Conservation (phyloP, 2,329 filamentous ascomycete species). For the Pseudogymnoascus sp. region DNA sequence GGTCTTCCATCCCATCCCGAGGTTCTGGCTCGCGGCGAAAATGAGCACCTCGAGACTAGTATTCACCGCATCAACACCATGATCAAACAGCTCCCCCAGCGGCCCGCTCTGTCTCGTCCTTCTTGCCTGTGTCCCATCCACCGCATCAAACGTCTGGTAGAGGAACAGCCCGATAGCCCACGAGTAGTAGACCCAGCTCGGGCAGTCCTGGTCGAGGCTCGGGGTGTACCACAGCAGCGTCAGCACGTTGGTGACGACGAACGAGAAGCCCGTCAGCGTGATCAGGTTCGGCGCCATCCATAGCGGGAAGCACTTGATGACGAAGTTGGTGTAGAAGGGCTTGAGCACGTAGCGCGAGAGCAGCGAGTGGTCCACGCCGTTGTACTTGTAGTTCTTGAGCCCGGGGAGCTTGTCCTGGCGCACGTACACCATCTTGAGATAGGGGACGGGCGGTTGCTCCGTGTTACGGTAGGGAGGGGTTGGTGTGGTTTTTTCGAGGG, state of each 20-base stretch:
- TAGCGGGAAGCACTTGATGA: conserved; percentile 92
- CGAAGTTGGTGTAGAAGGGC: conserved; percentile 92
- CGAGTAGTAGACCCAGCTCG: conserved; percentile 86
- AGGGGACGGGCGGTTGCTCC: background rate
- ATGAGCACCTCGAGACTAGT: conserved; percentile 88
- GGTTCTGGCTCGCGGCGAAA: conserved; percentile 85
- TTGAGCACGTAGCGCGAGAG: conserved; percentile 90
- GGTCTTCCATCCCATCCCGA: conserved; percentile 87
- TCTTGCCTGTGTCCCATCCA: conserved; percentile 89
- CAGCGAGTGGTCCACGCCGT: conserved; percentile 79
- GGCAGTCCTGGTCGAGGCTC: conserved; percentile 87
- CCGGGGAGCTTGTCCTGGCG: conserved; percentile 82
- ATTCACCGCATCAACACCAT: conserved; percentile 94
- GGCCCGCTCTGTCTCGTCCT: conserved; percentile 89
- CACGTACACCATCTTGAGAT: conserved; percentile 76
- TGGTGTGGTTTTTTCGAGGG: background rate
- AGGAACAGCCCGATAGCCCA: conserved; percentile 87
- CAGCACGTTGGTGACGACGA: conserved; percentile 81
- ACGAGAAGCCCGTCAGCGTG: conserved; percentile 81
- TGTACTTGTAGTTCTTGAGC: conserved; percentile 93
- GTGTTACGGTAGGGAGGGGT: background rate
- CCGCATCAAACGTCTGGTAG: conserved; percentile 97
- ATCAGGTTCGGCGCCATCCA: conserved; percentile 87
- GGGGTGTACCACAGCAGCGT: conserved; percentile 95
- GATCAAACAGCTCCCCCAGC: conserved; percentile 92